Conservation (phyloP, 345 rosid species). For the Citrus trifoliata region DNA sequence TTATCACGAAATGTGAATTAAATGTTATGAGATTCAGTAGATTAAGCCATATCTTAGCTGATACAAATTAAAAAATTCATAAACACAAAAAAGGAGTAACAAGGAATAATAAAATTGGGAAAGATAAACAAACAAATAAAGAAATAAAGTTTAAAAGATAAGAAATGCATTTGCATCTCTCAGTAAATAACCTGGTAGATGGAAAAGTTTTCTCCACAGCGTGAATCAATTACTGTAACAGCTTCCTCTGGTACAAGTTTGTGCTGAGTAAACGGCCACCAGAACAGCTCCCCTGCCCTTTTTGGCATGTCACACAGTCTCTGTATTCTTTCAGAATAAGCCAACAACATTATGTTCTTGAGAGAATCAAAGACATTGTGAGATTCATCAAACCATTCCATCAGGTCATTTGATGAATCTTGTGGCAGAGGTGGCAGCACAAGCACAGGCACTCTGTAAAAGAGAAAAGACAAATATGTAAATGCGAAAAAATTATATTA, state of each 20-base stretch:
- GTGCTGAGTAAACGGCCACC: constrained; percentile 99
- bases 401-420: constrained; percentile 77
- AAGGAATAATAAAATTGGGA: neutral
- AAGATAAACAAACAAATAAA: neutral
- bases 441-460: constrained; percentile 75
- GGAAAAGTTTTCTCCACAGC: constrained; percentile 86
- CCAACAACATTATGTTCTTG: constrained; percentile 53
- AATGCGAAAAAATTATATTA: neutral
- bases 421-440: constrained; percentile 76
- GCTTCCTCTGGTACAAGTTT: constrained; percentile 56
- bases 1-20: neutral
- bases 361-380: constrained; percentile 47
- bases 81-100: neutral
- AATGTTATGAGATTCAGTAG: neutral
- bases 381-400: constrained; percentile 78
- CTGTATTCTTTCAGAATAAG: constrained; percentile 57
- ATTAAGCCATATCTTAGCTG: neutral
- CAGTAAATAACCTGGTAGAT: constrained; percentile 65
- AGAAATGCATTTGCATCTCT: neutral
- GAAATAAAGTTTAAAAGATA: neutral
- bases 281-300: constrained; percentile 69
- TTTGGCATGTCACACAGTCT: constrained; percentile 64
- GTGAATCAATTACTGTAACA: constrained; percentile 88
- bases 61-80: neutral
- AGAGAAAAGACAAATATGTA: neutral